These are phyloP conservation scores for Lactarius vividus DNA, from an alignment of 768 basidiomycete genomes.

Conservation along the genomic window DNA sequence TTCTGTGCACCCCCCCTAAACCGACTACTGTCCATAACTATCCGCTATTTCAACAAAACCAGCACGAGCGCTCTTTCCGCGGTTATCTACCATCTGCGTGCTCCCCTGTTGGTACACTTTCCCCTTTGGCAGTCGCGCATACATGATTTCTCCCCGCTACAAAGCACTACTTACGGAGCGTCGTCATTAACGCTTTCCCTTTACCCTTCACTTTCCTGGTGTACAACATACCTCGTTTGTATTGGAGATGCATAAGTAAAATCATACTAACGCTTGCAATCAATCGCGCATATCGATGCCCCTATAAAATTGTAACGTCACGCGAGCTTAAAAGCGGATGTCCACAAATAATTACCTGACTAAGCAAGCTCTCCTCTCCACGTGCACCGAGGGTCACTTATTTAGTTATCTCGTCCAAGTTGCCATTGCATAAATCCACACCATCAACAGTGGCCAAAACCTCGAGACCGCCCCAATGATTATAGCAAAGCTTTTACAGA, in stretches of 20 bases:
- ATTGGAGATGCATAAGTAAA: too few relatives aligned
- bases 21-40: too few relatives aligned
- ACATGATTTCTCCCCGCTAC: background rate
- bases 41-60: too few relatives aligned
- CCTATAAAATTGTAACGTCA: too few relatives aligned
- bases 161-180: background rate
- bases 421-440: background rate
- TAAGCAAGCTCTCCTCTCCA: too few relatives aligned
- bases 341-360: too few relatives aligned
- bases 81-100: background rate
- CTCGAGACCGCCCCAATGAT: conserved; percentile 14
- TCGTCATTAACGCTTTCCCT: background rate
- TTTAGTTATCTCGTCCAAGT: background rate
- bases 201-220: background rate
- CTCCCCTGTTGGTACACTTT: background rate
- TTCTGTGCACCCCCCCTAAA: too few relatives aligned
- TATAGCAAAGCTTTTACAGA: conserved; percentile 19
- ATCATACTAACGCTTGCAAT: too few relatives aligned
- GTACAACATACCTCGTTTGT: too few relatives aligned
- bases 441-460: background rate
- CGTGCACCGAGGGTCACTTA: background rate
- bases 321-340: too few relatives aligned
- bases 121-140: too few relatives aligned
- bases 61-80: background rate
- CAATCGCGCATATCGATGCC: too few relatives aligned